phyloP scores from a whole-genome alignment of 2,329 filamentous ascomycete species.

The Fusarium denticulatum region DNA sequence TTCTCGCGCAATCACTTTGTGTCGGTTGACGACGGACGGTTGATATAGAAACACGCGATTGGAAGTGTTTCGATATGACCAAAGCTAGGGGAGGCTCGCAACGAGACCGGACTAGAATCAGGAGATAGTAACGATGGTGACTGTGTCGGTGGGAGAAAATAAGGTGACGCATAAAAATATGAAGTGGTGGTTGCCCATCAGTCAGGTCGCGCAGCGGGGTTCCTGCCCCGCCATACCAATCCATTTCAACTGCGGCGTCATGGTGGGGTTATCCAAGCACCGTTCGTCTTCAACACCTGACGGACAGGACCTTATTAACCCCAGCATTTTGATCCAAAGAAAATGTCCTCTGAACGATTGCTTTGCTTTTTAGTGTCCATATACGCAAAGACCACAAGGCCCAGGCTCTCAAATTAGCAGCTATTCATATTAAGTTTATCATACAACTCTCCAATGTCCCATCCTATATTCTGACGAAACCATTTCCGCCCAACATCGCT shows the following conservation, averaged over 20 bases:
- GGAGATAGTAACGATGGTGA: conserved; percentile 32
- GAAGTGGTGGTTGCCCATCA: conserved; percentile 28
- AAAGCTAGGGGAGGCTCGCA: background rate
- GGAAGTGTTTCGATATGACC: conserved; percentile 14
- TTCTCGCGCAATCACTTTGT: background rate
- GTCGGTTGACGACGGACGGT: conserved; percentile 1
- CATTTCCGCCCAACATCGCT: background rate
- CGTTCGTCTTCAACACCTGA: background rate
- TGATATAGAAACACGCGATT: conserved; percentile 5
- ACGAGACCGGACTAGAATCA: conserved; percentile 27
- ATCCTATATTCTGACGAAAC: conserved; percentile 20
- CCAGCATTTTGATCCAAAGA: background rate
- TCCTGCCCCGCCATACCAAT: conserved; percentile 39
- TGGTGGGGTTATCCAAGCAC: conserved; percentile 34
- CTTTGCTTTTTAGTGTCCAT: background rate
- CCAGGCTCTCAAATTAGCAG: conserved; percentile 1
- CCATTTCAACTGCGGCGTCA: conserved; percentile 34
- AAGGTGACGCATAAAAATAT: conserved; percentile 41
- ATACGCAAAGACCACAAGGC: background rate
- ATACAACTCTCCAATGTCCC: conserved; percentile 18
- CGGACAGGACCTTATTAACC: background rate
- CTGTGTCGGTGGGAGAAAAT: conserved; percentile 34
- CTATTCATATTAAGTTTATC: conserved; percentile 31
- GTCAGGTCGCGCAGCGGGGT: conserved; percentile 35
- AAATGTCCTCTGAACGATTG: background rate